These are phyloP conservation scores for Populus nigra DNA, from an alignment of 345 rosid genomes.

Conservation along the genomic window DNA sequence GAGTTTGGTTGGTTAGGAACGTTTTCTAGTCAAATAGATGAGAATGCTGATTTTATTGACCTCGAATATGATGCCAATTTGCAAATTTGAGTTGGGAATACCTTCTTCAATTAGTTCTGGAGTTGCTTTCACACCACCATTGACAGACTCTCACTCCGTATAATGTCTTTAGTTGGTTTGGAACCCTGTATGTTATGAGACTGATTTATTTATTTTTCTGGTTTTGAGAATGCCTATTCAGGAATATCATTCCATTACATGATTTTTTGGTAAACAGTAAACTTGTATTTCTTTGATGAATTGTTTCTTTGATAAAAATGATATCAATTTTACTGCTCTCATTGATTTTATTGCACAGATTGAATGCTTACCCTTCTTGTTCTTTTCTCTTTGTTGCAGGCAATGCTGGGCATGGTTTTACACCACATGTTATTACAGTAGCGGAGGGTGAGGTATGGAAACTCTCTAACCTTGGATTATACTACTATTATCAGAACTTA, in stretches of 20 bases:
- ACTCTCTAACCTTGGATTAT: slow-evolving; percentile 2
- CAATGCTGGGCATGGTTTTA: slow-evolving; percentile 68
- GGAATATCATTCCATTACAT: neutral
- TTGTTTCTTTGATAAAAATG: neutral
- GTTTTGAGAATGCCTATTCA: neutral
- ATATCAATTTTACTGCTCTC: neutral
- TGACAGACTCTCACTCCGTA: neutral
- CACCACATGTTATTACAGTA: slow-evolving; percentile 67
- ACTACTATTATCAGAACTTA: neutral
- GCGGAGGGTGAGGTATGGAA: slow-evolving; percentile 78
- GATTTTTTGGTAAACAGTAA: neutral
- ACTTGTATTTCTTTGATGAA: neutral
- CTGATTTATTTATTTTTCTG: neutral
- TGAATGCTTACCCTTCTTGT: slow-evolving; percentile 5
- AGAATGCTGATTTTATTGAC: neutral
- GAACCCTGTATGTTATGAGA: neutral
- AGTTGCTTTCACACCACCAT: neutral
- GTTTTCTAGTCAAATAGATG: neutral
- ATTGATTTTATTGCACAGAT: neutral
- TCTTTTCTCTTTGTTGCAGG: slow-evolving; percentile 44
- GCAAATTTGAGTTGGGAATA: neutral
- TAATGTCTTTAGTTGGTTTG: neutral
- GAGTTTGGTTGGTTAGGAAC: neutral
- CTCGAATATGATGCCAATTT: neutral
- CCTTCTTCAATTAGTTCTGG: neutral